phyloP scores from a whole-genome alignment of 2,329 filamentous ascomycete genomes.

The Aspergillus texensis region DNA sequence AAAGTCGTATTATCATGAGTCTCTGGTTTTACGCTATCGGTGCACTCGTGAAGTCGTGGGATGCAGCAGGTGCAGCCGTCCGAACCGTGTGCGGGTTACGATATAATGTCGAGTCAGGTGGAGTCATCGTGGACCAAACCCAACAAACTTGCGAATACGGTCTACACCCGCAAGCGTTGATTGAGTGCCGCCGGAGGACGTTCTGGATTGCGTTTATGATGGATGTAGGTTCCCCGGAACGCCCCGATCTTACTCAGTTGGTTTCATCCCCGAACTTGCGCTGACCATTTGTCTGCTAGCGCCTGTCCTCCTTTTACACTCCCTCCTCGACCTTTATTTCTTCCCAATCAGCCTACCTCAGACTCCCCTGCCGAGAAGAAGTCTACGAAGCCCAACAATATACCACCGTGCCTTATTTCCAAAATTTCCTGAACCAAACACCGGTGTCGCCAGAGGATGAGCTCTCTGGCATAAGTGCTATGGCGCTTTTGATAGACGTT shows the following conservation, averaged over 20 bases:
- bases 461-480: conserved; percentile 49
- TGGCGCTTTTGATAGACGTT: conserved; percentile 65
- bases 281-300: conserved; percentile 38
- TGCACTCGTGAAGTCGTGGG: conserved; percentile 62
- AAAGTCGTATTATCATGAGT: conserved; percentile 67
- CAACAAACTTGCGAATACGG: conserved; percentile 57
- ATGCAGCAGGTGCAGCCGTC: conserved; percentile 65
- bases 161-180: conserved; percentile 59
- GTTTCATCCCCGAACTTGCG: conserved; percentile 10
- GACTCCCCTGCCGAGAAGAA: conserved; percentile 64
- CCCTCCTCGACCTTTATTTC: conserved; percentile 60
- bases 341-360: conserved; percentile 66
- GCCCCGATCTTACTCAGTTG: conserved; percentile 11
- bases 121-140: conserved; percentile 50
- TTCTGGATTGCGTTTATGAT: conserved; percentile 73
- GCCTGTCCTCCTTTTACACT: conserved; percentile 63
- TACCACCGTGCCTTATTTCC: conserved; percentile 62
- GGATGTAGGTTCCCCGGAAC: conserved; percentile 54
- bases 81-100: conserved; percentile 62
- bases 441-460: conserved; percentile 40
- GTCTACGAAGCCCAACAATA: conserved; percentile 65
- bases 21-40: conserved; percentile 67
- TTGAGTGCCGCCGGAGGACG: conserved; percentile 69
- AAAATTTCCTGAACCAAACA: conserved; percentile 53
- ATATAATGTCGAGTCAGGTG: conserved; percentile 64